Evolutionary conservation across 1,284 basidiomycete genomes (phyloP).

Genomic region (Grifola frondosa): DNA sequence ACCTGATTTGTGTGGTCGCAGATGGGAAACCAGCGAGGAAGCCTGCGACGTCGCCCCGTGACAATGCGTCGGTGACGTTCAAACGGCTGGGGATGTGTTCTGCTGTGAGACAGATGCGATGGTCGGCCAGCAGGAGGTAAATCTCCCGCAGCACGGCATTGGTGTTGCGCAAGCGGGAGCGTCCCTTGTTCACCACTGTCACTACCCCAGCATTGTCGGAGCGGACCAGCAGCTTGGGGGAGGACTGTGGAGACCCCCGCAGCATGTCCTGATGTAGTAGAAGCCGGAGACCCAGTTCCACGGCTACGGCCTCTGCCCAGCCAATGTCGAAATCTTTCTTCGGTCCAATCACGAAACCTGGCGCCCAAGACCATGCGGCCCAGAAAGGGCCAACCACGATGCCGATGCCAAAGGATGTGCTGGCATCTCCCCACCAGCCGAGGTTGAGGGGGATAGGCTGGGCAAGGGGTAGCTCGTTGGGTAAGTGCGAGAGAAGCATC

Average conservation of each 20-base stretch:
- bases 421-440: conserved; percentile 40
- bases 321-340: conserved; percentile 31
- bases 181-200: conserved; percentile 29
- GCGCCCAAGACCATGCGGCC: conserved; percentile 34
- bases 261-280: conserved; percentile 15
- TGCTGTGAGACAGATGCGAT: conserved; percentile 14
- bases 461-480: conserved; percentile 24
- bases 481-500: conserved; percentile 18
- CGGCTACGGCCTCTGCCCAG: conserved; percentile 38
- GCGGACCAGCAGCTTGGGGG: conserved; percentile 14
- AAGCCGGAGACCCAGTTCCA: conserved; percentile 32
- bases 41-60: conserved; percentile 30
- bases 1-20: conserved; percentile 5
- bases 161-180: conserved; percentile 27
- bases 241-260: not conserved
- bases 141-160: conserved; percentile 33
- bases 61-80: conserved; percentile 36
- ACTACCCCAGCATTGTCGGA: conserved; percentile 35
- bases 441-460: conserved; percentile 23
- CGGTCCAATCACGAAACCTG: conserved; percentile 32
- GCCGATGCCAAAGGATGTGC: conserved; percentile 40
- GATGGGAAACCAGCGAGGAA: conserved; percentile 32
- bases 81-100: conserved; percentile 24
- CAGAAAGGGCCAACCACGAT: conserved; percentile 31
- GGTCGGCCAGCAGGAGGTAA: conserved; percentile 23